Evolutionary conservation across 2,329 filamentous ascomycete genomes (phyloP).

Genomic region (Graphilbum fragrans): DNA sequence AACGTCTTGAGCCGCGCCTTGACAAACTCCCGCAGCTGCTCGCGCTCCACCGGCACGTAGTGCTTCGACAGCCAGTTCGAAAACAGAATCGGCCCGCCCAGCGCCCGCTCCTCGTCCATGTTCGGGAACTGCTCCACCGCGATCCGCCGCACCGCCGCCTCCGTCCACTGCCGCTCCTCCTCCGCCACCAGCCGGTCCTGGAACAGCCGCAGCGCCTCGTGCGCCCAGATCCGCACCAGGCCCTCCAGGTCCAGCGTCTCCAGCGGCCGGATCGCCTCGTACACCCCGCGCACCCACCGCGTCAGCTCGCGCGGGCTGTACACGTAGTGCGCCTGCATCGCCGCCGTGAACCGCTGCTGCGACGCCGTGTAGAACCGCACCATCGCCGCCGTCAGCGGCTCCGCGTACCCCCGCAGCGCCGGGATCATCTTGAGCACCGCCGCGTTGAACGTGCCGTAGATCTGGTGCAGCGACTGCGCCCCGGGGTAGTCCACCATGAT

Average conservation of each 20-base stretch:
- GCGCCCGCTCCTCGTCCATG: constrained; percentile 80
- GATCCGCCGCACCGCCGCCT: constrained; percentile 74
- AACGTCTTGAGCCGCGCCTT: constrained; percentile 96
- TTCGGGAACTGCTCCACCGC: constrained; percentile 88
- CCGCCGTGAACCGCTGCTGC: constrained; percentile 84
- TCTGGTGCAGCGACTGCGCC: constrained; percentile 86
- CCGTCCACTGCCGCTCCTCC: constrained; percentile 90
- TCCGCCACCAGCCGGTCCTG: constrained; percentile 93
- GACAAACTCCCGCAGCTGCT: constrained; percentile 91
- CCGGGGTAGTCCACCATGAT: constrained; percentile 99
- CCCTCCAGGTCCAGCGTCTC: constrained; percentile 83
- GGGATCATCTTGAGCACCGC: constrained; percentile 96
- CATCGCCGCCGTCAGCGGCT: constrained; percentile 92
- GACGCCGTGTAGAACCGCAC: constrained; percentile 93
- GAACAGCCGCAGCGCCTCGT: constrained; percentile 91
- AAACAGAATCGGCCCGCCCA: constrained; percentile 90
- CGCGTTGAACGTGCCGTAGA: constrained; percentile 96
- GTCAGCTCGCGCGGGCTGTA: constrained; percentile 98
- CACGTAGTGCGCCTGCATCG: constrained; percentile 97
- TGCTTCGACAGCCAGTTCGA: constrained; percentile 99
- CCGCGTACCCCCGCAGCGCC: constrained; percentile 85
- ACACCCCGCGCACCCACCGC: constrained; percentile 92
- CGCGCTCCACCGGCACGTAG: constrained; percentile 91
- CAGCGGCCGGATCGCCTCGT: constrained; percentile 88
- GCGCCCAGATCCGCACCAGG: constrained; percentile 92